These are phyloP conservation scores for Botrytis paeoniae DNA, from an alignment of 2,329 filamentous ascomycete genomes.

Conservation along the genomic window DNA sequence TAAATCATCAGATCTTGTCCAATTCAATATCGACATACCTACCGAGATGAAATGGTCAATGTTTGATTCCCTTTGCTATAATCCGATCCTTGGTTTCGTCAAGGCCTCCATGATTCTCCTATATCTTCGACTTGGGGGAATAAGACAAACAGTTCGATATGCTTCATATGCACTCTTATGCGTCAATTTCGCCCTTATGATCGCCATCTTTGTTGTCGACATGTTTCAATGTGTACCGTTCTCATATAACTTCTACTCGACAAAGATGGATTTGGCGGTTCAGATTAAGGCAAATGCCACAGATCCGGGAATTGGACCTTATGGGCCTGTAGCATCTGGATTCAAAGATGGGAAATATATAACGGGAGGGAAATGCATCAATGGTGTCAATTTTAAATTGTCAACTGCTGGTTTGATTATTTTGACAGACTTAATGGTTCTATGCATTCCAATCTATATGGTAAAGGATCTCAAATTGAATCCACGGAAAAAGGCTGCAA, in stretches of 20 bases:
- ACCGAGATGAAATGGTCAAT: conserved; percentile 27
- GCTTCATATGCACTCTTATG: conserved; percentile 20
- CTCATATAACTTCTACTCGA: conserved; percentile 20
- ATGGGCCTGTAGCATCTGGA: conserved; percentile 16
- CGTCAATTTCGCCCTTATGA: conserved; percentile 36
- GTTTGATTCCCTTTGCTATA: conserved; percentile 40
- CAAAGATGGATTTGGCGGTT: conserved; percentile 19
- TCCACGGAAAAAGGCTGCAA: conserved; percentile 24
- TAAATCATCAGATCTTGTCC: conserved; percentile 18
- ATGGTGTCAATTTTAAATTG: conserved; percentile 24
- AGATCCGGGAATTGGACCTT: conserved; percentile 14
- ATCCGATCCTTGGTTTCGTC: conserved; percentile 46
- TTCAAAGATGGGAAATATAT: conserved; percentile 25
- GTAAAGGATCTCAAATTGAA: conserved; percentile 26
- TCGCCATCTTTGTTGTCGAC: conserved; percentile 41
- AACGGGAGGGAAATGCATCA: conserved; percentile 24
- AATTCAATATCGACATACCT: background rate
- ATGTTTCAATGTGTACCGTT: conserved; percentile 41
- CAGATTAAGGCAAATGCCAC: conserved; percentile 16
- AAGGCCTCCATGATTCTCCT: conserved; percentile 47
- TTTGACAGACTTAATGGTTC: conserved; percentile 27
- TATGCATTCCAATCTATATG: conserved; percentile 28
- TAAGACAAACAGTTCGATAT: conserved; percentile 24
- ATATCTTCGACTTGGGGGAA: conserved; percentile 43
- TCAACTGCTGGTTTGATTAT: conserved; percentile 26